A percentile compares a stretch with the other conserved stretches of the same genome.
These are phyloP conservation scores for Petrea volubilis DNA, from an alignment of 257 asterid species.

Conservation along the genomic window DNA sequence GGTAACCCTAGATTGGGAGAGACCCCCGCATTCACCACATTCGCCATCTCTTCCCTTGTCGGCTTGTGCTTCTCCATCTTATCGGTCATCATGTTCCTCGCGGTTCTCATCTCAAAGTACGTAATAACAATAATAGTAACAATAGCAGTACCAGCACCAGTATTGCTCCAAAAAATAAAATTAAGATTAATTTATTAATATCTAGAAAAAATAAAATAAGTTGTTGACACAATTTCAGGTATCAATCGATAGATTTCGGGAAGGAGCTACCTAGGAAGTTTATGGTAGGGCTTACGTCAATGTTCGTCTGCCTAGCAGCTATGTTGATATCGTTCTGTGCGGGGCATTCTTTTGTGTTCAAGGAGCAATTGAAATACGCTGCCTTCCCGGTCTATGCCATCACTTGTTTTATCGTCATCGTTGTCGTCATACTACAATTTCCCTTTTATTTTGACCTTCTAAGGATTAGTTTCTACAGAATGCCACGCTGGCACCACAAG, in stretches of 20 bases:
- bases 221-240: constrained; percentile 14
- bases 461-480: constrained; percentile 30
- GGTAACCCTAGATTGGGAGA: constrained; percentile 37
- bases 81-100: constrained; percentile 49
- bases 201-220: too few relatives aligned
- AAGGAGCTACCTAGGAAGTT: constrained; percentile 41
- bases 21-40: constrained; percentile 37
- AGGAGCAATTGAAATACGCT: too few relatives aligned
- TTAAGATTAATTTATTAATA: too few relatives aligned
- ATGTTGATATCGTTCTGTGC: too few relatives aligned
- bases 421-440: constrained; percentile 43
- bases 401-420: constrained; percentile 48
- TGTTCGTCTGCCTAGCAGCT: too few relatives aligned
- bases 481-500: constrained; percentile 41
- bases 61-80: constrained; percentile 60
- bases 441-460: constrained; percentile 50
- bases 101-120: constrained; percentile 54
- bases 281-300: constrained; percentile 44
- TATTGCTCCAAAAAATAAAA: too few relatives aligned
- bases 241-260: constrained; percentile 43
- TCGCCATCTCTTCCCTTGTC: constrained; percentile 46
- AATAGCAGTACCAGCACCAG: too few relatives aligned
- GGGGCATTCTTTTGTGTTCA: too few relatives aligned
- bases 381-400: too few relatives aligned
- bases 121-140: too few relatives aligned